Evolutionary conservation across 768 basidiomycete species (phyloP).

Genomic region (Pleurotus sapidus): DNA sequence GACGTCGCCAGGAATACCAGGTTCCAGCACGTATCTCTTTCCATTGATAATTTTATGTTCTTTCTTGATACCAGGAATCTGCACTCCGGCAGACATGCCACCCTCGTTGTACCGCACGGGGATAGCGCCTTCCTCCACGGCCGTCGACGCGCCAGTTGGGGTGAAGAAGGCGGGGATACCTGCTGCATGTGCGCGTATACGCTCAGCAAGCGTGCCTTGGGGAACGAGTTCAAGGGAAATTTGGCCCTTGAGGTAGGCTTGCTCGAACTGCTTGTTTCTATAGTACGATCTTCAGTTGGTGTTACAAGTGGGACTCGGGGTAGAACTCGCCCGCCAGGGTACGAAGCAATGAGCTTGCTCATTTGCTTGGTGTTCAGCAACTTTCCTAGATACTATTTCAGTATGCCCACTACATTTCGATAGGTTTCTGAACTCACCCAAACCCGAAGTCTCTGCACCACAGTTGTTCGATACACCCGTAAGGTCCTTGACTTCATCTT

Average conservation of each 20-base stretch:
- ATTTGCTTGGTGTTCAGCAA: conserved; percentile 75
- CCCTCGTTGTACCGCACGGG: conserved; percentile 78
- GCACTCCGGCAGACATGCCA: conserved; percentile 67
- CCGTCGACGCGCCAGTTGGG: conserved; percentile 85
- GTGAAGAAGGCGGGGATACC: conserved; percentile 95
- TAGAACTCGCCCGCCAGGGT: conserved; percentile 77
- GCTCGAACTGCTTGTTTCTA: conserved; percentile 86
- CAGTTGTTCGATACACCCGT: conserved; percentile 91
- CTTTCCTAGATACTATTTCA: conserved; percentile 45
- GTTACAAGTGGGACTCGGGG: neutral
- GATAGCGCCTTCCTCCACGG: conserved; percentile 76
- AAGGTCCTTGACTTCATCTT: conserved; percentile 61
- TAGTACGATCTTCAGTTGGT: conserved; percentile 2
- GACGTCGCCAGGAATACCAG: conserved; percentile 75
- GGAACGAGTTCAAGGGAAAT: conserved; percentile 88
- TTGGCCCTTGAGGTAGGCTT: conserved; percentile 74
- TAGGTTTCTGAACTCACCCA: conserved; percentile 42
- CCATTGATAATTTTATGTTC: conserved; percentile 77
- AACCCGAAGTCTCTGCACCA: conserved; percentile 65
- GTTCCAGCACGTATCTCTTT: conserved; percentile 79
- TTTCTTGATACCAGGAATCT: conserved; percentile 70
- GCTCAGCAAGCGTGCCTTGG: conserved; percentile 88
- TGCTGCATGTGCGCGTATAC: conserved; percentile 84
- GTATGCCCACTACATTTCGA: neutral
- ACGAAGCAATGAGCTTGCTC: conserved; percentile 83